Conservation (phyloP, 495 filamentous ascomycete species). For the Monascus purpureus region DNA sequence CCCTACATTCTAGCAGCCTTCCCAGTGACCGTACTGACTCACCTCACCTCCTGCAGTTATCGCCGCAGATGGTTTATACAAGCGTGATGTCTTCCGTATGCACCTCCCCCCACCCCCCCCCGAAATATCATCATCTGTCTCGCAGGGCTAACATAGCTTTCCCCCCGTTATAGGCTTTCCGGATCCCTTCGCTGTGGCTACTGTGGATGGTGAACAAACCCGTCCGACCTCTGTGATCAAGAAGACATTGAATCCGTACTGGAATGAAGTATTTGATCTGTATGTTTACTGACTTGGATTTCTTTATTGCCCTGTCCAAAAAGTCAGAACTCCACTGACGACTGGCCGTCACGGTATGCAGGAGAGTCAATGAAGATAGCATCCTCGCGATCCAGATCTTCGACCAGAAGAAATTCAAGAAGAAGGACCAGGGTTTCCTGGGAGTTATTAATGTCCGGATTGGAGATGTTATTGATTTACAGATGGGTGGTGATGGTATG, state of each 20-base stretch:
- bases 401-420: constrained; percentile 99
- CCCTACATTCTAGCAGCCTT: constrained; percentile 4
- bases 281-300: constrained; percentile 28
- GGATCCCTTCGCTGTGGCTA: constrained; percentile 95
- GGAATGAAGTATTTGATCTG: constrained; percentile 99
- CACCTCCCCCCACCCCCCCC: no score
- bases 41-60: constrained; percentile 52
- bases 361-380: constrained; percentile 79
- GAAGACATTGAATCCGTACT: constrained; percentile 94
- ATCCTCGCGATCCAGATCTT: constrained; percentile 97
- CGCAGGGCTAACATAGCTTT: constrained; percentile 12
- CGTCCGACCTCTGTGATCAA: constrained; percentile 91
- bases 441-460: constrained; percentile 95
- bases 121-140: no score
- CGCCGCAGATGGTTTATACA: constrained; percentile 95
- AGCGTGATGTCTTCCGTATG: constrained; percentile 93
- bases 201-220: constrained; percentile 91
- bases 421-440: constrained; percentile 98
- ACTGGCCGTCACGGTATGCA: constrained; percentile 17
- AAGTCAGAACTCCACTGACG: constrained; percentile 1
- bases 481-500: constrained; percentile 82
- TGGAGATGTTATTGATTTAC: constrained; percentile 82
- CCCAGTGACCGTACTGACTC: constrained; percentile 10
- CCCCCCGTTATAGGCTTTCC: constrained; percentile 58
- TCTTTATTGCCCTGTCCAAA: neutral